Evolutionary conservation across 2,329 filamentous ascomycete species (phyloP), one percentile per base, ranked within the genome.

Genomic region (Plenodomus lindquistii): DNA sequence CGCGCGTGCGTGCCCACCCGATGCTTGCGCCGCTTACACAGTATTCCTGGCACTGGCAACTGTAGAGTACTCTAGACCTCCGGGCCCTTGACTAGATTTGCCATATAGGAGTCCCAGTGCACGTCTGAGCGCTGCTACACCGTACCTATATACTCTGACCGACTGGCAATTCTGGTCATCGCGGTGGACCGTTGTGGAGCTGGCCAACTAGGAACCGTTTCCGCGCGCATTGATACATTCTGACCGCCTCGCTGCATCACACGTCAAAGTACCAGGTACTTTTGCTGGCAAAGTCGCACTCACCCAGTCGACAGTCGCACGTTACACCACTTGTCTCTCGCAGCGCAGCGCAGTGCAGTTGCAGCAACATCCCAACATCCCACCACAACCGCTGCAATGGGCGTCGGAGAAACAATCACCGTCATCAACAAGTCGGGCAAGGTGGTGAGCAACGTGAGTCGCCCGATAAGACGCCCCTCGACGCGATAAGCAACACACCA

Each of bases 381-480:
- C 6, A 31, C 11, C 27, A 15, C 27, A 7, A 42, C 46, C 52
- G 49, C 42, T 61, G 54, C 51, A 41, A 71, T 72, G 68, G 69
- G 65, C 18, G 57, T 83, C 24, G 79, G 81, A 55, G 87, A 96
- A 74, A 93, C 89, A 41, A 85, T 96, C 60, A 92, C 90, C 59
- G 89, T 96, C 65, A 87, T 96, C 74, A 94, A 96, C 77, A 91
- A 84, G 72, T 94, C 90, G 48, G 91, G 91, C 65, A 95, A 96
- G 76, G 86, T 96, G 42, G 89, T 96, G 62, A 92, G 86, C 79
- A 94, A 87, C 50, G 90, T 92, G 80, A 72, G 87, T 79, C 53
- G 35, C 53, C 55, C 46, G 51, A 31, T 31, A 31, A 15, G 51
- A 45, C 45, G 44, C 36, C 18, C 21, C 9, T 37, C n/a, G 31